Evolutionary conservation across 306 rosid genomes (phyloP), one percentile per base, ranked within the genome.

Genomic region (Geum urbanum): DNA sequence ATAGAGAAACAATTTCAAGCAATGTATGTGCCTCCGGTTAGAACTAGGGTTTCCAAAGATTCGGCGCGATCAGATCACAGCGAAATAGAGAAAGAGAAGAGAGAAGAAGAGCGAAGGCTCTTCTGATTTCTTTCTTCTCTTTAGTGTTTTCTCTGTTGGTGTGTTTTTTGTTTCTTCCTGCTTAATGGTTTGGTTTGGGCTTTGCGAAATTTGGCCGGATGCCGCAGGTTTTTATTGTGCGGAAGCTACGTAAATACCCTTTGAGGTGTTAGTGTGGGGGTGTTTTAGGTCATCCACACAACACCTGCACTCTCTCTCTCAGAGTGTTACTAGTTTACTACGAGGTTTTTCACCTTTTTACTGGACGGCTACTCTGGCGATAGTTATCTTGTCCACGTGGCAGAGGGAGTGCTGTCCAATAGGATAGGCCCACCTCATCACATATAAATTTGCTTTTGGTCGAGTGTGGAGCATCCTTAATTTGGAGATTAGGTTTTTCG

Each of bases 31-130:
- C 18, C 27, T 52, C 11, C 5, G 58, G 77, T 74, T 32, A 16
- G n/a, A 37, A 68, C 66, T 57, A 72, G 73, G 88, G 74, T 71
- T 85, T 88, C 86, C 87, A 86, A 86, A 84, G 80, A 40, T 68
- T 81, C 32, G 27, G 72, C 48, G 80, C 90, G 92, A 91, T 86
- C 90, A 47, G 81, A 88, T 83, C 90, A 85, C 85, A 67, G 56
- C 46, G 15, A 44, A 20, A 10, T 11, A 15, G 16, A 41, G 15
- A 20, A 35, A 16, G 35, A 9, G 37, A 32, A 3, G 3, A 71
- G 59, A 54, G 60, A 45, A 59, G 69, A 19, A 67, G 46, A 55
- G 71, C 80, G 65, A 49, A 67, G 75, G 66, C 74, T 66, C 79
- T 57, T 32, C 71, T 76, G 75, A 74, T 24, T 16, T 65, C 13